Evolutionary conservation across 2,329 filamentous ascomycete species (phyloP).

Genomic region (Xylaria sp.): DNA sequence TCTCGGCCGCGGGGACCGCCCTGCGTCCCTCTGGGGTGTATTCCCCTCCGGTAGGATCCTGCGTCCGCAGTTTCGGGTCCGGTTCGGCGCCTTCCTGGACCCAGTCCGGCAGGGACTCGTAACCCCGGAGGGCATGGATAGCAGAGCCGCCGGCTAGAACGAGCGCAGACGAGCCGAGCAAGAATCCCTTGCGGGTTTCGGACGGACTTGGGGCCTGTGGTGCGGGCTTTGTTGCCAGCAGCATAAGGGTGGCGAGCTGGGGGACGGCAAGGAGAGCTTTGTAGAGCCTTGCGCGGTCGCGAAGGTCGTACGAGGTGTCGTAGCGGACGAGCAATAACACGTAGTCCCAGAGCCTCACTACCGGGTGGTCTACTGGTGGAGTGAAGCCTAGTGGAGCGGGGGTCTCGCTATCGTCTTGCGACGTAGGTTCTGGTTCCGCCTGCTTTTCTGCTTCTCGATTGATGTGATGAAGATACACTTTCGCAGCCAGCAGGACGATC

Average conservation of each 20-base stretch:
- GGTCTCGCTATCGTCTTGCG: conserved; percentile 48
- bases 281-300: conserved; percentile 90
- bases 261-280: conserved; percentile 83
- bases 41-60: conserved; percentile 47
- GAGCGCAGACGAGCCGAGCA: conserved; percentile 85
- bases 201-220: conserved; percentile 91
- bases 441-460: conserved; percentile 66
- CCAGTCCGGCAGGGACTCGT: conserved; percentile 85
- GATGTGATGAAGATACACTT: conserved; percentile 91
- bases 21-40: conserved; percentile 56
- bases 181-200: conserved; percentile 79
- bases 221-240: conserved; percentile 93
- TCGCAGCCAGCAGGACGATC: conserved; percentile 92
- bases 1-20: conserved; percentile 68
- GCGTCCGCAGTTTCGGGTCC: conserved; percentile 71
- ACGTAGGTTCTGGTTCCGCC: conserved; percentile 30
- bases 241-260: conserved; percentile 87
- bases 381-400: conserved; percentile 41
- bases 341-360: conserved; percentile 85
- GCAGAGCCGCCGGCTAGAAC: conserved; percentile 82
- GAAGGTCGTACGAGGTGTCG: conserved; percentile 93
- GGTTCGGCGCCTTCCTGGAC: conserved; percentile 83
- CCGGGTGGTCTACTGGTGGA: conserved; percentile 69
- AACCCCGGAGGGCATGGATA: conserved; percentile 78
- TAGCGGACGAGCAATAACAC: conserved; percentile 87